Percentiles rank a stretch among this genome's conserved stretches.
Evolutionary conservation across 768 basidiomycete species (phyloP).

Genomic region (Rhodosporidiobolus sp.): DNA sequence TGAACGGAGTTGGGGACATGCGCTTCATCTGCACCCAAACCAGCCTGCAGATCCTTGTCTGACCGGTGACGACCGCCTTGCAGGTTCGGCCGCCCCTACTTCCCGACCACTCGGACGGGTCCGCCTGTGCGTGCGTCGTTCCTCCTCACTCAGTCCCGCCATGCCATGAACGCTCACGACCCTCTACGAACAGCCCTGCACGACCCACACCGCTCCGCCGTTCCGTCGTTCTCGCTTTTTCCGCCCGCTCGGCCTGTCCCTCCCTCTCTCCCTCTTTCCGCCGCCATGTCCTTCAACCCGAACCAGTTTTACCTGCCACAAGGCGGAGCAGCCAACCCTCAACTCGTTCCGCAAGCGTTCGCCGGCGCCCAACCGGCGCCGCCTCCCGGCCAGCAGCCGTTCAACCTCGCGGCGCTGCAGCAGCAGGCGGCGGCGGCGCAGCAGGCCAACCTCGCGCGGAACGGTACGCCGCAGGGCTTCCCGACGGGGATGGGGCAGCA

Average conservation of each 20-base stretch:
- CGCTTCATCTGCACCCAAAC: too few species aligned
- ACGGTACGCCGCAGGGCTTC: constrained; percentile 6
- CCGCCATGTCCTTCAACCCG: constrained; percentile 27
- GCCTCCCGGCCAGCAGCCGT: constrained; percentile 3
- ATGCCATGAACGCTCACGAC: neutral
- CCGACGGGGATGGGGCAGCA: neutral
- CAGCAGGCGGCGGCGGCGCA: constrained; percentile 12
- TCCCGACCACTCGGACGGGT: too few species aligned
- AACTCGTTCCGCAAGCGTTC: neutral
- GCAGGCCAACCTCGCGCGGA: neutral
- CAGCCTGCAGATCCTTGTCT: too few species aligned
- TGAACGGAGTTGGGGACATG: too few species aligned
- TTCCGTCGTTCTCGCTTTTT: neutral
- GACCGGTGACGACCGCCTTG: too few species aligned
- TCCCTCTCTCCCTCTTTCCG: neutral
- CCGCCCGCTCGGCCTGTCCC: neutral
- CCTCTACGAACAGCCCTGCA: too few species aligned
- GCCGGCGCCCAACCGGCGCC: neutral
- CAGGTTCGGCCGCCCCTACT: too few species aligned
- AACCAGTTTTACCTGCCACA: constrained; percentile 19
- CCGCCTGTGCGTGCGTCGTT: too few species aligned
- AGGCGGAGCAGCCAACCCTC: neutral
- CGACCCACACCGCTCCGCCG: neutral
- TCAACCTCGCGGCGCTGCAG: constrained; percentile 21
- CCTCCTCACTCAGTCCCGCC: too few species aligned